These are phyloP conservation scores for Leccinum aurantiacum DNA, from an alignment of 768 basidiomycete genomes.

Conservation along the genomic window DNA sequence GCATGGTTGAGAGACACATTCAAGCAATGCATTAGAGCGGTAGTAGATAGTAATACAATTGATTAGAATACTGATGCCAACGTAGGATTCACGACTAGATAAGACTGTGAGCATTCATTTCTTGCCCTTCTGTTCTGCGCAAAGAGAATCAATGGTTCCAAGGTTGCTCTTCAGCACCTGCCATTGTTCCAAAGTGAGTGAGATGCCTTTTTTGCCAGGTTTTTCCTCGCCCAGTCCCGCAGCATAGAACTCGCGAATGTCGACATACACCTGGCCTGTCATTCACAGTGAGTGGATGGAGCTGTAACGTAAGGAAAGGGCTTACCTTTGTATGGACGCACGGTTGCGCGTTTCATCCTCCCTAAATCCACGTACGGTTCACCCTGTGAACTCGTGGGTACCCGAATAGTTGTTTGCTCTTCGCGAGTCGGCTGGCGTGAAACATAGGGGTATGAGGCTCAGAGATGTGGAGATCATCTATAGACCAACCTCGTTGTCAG, in stretches of 20 bases:
- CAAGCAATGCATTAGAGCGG: neutral
- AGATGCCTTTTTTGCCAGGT: slow-evolving; percentile 82
- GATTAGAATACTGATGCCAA: neutral
- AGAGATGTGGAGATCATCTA: neutral
- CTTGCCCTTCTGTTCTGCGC: slow-evolving; percentile 33
- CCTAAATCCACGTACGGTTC: slow-evolving; percentile 64
- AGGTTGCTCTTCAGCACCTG: slow-evolving; percentile 47
- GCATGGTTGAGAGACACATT: neutral
- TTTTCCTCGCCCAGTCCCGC: slow-evolving; percentile 56
- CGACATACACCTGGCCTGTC: slow-evolving; percentile 52
- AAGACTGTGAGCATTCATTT: slow-evolving; percentile 3
- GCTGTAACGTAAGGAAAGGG: slow-evolving; percentile 5
- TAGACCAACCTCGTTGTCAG: slow-evolving; percentile 11
- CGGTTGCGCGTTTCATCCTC: slow-evolving; percentile 67
- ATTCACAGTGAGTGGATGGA: slow-evolving; percentile 28
- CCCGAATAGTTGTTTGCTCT: slow-evolving; percentile 3
- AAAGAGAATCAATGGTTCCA: slow-evolving; percentile 51
- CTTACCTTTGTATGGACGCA: slow-evolving; percentile 48
- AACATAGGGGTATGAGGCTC: slow-evolving; percentile 18
- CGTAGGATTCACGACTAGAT: neutral
- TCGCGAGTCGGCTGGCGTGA: slow-evolving; percentile 14
- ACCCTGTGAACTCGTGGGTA: slow-evolving; percentile 27
- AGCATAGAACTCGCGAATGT: slow-evolving; percentile 76
- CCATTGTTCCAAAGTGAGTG: slow-evolving; percentile 69
- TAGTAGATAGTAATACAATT: slow-evolving; percentile 7